phyloP scores from a whole-genome alignment of 495 filamentous ascomycete genomes.

The Xylaria intraflava region DNA sequence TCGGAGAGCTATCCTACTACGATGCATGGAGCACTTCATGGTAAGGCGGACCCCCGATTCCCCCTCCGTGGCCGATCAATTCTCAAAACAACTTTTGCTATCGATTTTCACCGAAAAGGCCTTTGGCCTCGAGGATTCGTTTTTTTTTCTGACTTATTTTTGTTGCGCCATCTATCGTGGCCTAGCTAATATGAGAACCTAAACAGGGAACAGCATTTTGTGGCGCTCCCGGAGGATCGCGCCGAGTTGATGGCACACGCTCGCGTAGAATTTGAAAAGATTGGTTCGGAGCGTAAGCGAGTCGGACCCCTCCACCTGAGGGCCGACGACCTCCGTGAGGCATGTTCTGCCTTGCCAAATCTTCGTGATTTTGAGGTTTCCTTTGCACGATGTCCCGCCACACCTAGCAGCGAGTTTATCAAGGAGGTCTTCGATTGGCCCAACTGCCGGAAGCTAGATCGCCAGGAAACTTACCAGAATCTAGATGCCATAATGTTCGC shows the following conservation, averaged over 20 bases:
- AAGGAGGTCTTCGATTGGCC: slow-evolving; percentile 33
- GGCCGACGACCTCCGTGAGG: slow-evolving; percentile 33
- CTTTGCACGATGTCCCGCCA: slow-evolving; percentile 33
- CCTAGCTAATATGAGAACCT: background rate
- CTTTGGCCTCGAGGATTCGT: no score
- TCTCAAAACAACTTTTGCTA: no score
- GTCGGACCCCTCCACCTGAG: slow-evolving; percentile 36
- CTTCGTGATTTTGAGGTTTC: slow-evolving; percentile 38
- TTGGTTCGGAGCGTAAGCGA: slow-evolving; percentile 27
- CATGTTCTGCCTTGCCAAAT: slow-evolving; percentile 38
- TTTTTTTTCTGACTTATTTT: background rate
- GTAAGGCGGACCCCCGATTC: no score
- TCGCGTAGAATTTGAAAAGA: slow-evolving; percentile 32
- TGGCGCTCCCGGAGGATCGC: slow-evolving; percentile 33
- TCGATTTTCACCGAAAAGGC: background rate
- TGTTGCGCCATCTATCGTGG: background rate
- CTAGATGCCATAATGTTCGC: slow-evolving; percentile 40
- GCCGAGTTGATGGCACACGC: slow-evolving; percentile 31
- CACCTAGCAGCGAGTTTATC: slow-evolving; percentile 31
- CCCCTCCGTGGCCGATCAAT: no score
- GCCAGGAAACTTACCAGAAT: slow-evolving; percentile 35
- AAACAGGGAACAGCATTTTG: slow-evolving; percentile 36
- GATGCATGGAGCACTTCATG: slow-evolving; percentile 35
- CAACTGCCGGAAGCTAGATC: slow-evolving; percentile 39
- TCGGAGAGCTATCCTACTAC: slow-evolving; percentile 37